Evolutionary conservation across 148 eudicot genomes (phyloP), one percentile per base, ranked within the genome.

Genomic region (Persicaria tinctoria): DNA sequence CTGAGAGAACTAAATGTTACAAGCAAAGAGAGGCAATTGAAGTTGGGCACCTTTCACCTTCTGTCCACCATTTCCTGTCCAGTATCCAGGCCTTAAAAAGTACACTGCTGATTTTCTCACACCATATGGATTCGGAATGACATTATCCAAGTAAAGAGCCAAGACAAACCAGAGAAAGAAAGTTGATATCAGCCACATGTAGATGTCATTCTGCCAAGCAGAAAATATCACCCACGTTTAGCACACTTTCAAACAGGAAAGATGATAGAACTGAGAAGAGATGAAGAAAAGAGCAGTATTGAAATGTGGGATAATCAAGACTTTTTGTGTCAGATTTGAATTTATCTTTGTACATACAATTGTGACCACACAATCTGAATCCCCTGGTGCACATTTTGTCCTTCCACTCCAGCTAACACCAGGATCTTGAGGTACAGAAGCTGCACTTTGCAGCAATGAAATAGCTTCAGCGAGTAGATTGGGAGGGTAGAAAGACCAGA

Each of bases 401-500:
- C 83, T 87, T 71, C 85, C 83, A 74, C 80, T 84, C 98, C 98
- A 94, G 84, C 91, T 90, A 68, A 94, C 68, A 64, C 98, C 98
- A 78, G 84, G 86, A 74, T 84, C 86, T 71, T 76, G 84, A 84
- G 73, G 78, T 53, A 80, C 76, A 32, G 76, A 59, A 59, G 95
- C 91, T 76, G 98, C 97, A 83, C 23, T 80, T 59, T 91, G 83
- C 78, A 94, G 95, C 86, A 94, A 87, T 53, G 75, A 55, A 80
- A 93, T 84, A 76, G 90, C 90, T 80, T 81, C 69, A 63, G 93
- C 87, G 41, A 93, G 84, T 86, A 87, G 84, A 84, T 93, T 93
- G 53, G 97, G 97, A 63, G 97, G 98, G 78, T 87, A 93, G 3
- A 93, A 74, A 51, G 97, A 89, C 98, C 98, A 93, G 75, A 93